Evolutionary conservation across 257 asterid species (phyloP), one percentile per base, ranked within the genome.

Genomic region (Handroanthus guayacan): DNA sequence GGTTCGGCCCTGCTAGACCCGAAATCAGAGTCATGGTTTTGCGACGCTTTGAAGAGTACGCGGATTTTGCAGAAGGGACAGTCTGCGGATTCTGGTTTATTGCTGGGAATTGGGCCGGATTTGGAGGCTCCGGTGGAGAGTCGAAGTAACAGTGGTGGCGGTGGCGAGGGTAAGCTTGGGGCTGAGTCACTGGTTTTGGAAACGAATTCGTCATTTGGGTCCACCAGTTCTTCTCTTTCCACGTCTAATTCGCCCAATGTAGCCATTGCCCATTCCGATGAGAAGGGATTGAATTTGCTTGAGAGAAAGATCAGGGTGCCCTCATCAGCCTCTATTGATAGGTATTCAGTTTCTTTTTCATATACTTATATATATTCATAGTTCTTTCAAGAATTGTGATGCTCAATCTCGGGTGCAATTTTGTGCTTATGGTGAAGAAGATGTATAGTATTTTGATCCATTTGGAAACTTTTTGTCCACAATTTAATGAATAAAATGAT

Each of bases 131-230:
- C 79, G 60, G 74, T 71, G 78, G 92, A 86, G 74, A 72, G 82
- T 80, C 78, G 72, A 71, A 75, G 79, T 72, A 80, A 77, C 72
- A 67, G 63, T 3, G 84, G 86, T 70, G 75, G 77, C 79, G 87
- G 86, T 34, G 71, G 71, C 75, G 86, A 82, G 77, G 77, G 69
- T 64, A 82, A 78, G 72, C 39, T 54, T 51, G 82, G 84, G 20
- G 80, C 91, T 1, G 97, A 94, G 69, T 87, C 97, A 8, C 51
- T 91, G 51, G 88, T 87, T 34, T 58, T 92, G 82, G 97, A 94
- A 82, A 92, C 95, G 43, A 86, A 86, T 76, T 90, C 96, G n/a
- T 90, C 97, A 12, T 90, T 90, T 67, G 97, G 96, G 45, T 92
- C 97, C 13, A 87, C 89, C 16, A 76, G 82, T 77, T 94, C 99